Evolutionary conservation across 2,329 filamentous ascomycete genomes (phyloP), one percentile per base, ranked within the genome.

Genomic region (Aschersonia sp.): DNA sequence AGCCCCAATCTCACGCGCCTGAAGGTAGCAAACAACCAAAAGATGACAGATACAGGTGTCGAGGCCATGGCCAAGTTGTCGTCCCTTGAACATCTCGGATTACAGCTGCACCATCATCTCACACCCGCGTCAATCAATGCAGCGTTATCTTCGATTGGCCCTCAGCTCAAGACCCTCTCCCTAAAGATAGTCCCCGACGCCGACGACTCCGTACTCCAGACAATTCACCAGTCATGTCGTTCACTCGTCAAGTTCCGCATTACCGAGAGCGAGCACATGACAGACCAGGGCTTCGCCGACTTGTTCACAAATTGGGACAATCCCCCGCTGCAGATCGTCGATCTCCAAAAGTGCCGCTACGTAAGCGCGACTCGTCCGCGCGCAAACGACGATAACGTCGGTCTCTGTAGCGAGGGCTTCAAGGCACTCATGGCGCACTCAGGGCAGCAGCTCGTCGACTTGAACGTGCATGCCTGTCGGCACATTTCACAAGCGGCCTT

Each of bases 381-480:
- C 29, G 77, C 80, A 4, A 81, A 82, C 44, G 74, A 77, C 0
- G 67, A 80, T 48, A 72, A 75, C 30, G 67, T 91, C 43, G 91
- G 89, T 2, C 72, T 96, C 32, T 87, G 83, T 47, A 83, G 80
- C 1, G 65, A 75, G 5, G 89, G 85, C 0, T 91, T 97, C 66
- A 70, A 74, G 53, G 85, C 87, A 0, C 66, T 96, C 43, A 95
- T 96, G 86, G 67, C 70, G 0, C 91, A 96, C 60, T 95, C 89
- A 0, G 85, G 86, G 4, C 59, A 66, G 1, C 70, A 66, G 9
- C 65, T 97, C 2, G 72, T 73, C 50, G 69, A 75, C 41, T 69
- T 97, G 35, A 85, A 94, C 58, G 70, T 96, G n/a, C 78, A 86
- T 10, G 85, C 84, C 0, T 94, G 88, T 59, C 82, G 91, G 3